Conservation (phyloP, 2,329 filamentous ascomycete genomes). For the Didymella exigua region DNA sequence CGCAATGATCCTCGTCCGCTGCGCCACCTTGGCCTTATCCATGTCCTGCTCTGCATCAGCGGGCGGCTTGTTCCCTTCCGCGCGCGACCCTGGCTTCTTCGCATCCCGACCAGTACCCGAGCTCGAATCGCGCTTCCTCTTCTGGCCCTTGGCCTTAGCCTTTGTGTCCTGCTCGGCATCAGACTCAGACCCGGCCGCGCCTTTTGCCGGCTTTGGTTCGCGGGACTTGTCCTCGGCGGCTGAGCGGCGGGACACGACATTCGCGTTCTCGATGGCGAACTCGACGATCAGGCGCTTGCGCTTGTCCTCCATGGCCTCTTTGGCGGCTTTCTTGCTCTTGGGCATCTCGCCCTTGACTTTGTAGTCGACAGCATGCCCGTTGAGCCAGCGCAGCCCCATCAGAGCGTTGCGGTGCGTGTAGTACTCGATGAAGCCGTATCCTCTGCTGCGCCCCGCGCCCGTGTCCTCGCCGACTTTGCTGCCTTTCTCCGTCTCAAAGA, state of each 20-base stretch:
- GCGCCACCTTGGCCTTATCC: constrained; percentile 61
- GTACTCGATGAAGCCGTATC: constrained; percentile 98
- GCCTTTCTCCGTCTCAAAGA: constrained; percentile 87
- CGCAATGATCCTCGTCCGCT: constrained; percentile 78
- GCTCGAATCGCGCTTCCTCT: constrained; percentile 48
- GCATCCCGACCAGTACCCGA: constrained; percentile 10
- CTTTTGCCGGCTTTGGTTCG: constrained; percentile 47
- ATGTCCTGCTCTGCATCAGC: constrained; percentile 19
- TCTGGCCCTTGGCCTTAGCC: constrained; percentile 35
- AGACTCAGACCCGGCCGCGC: constrained; percentile 16
- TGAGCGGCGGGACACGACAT: constrained; percentile 82
- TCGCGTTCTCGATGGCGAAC: constrained; percentile 97
- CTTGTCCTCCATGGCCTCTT: constrained; percentile 66
- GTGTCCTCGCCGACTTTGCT: constrained; percentile 78
- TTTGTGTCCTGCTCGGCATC: constrained; percentile 21
- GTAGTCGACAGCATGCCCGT: constrained; percentile 70
- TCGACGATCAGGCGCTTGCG: constrained; percentile 92
- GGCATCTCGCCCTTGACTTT: constrained; percentile 54
- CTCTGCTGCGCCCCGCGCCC: constrained; percentile 82
- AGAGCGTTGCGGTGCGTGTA: constrained; percentile 90
- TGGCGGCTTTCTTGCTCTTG: constrained; percentile 47
- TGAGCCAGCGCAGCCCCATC: constrained; percentile 93
- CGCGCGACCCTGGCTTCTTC: constrained; percentile 24
- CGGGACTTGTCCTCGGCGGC: constrained; percentile 65
- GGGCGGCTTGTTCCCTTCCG: constrained; percentile 18